Evolutionary conservation across 2,329 filamentous ascomycete species (phyloP).

Genomic region (Colletotrichum australisinense): DNA sequence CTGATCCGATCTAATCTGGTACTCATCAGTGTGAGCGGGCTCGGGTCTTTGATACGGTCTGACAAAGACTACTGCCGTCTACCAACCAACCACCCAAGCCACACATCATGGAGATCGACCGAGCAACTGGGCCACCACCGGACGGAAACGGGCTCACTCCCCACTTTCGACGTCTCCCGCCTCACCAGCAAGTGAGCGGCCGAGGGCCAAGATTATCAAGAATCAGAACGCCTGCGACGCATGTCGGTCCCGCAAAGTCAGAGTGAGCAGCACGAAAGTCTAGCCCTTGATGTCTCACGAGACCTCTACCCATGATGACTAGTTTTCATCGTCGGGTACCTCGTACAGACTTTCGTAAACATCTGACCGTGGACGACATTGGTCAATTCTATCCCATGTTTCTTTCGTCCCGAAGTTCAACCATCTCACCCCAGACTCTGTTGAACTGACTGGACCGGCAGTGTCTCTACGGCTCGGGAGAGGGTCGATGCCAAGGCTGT

Average conservation of each 20-base stretch:
- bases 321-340: background rate
- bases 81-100: background rate
- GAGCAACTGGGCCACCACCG: background rate
- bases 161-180: slow-evolving; percentile 7
- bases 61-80: no score
- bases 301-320: background rate
- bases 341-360: background rate
- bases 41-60: no score
- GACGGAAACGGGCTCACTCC: slow-evolving; percentile 9
- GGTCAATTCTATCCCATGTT: no score
- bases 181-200: slow-evolving; percentile 14
- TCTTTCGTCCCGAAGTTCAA: background rate
- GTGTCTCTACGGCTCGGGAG: slow-evolving; percentile 35
- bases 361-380: background rate
- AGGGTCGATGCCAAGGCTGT: slow-evolving; percentile 39
- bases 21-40: background rate
- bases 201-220: slow-evolving; percentile 14
- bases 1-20: background rate
- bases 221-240: slow-evolving; percentile 45
- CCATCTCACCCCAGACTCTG: background rate
- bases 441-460: slow-evolving; percentile 18
- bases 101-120: slow-evolving; percentile 25
- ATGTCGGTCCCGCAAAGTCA: slow-evolving; percentile 44
- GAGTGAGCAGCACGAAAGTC: slow-evolving; percentile 31
- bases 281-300: background rate